phyloP scores from a whole-genome alignment of 1,284 basidiomycete genomes.

The Phaffia rhodozyma region DNA sequence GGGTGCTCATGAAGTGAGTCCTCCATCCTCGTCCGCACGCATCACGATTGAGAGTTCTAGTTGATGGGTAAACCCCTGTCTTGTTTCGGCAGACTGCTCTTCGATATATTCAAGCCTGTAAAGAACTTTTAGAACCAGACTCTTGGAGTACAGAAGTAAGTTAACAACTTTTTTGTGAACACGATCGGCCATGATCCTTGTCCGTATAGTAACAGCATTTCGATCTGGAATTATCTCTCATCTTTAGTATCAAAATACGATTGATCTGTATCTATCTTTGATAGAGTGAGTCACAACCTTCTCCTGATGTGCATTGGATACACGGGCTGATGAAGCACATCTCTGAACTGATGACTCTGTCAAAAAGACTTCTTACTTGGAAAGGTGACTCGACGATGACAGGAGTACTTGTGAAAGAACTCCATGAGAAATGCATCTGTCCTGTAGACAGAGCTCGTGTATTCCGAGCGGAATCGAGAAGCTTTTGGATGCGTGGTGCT shows the following conservation, averaged over 20 bases:
- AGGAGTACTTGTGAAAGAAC: constrained; percentile 38
- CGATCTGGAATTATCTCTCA: neutral
- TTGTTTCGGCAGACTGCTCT: neutral
- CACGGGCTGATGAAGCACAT: no score
- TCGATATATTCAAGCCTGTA: constrained; percentile 41
- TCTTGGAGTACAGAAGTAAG: constrained; percentile 42
- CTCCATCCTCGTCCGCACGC: neutral
- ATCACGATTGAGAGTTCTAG: constrained; percentile 24
- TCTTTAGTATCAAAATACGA: constrained; percentile 39
- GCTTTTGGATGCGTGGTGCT: no score
- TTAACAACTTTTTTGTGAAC: neutral
- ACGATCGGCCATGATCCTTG: neutral
- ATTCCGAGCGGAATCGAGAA: neutral
- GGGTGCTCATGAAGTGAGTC: constrained; percentile 53
- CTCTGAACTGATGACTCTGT: neutral
- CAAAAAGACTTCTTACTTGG: constrained; percentile 47
- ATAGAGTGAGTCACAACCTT: constrained; percentile 44
- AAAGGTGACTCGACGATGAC: constrained; percentile 37
- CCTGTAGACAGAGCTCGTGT: neutral
- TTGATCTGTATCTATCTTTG: constrained; percentile 44
- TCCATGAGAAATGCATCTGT: neutral
- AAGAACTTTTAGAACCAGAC: constrained; percentile 43
- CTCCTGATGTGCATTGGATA: no score
- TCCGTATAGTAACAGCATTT: neutral
- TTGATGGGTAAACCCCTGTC: constrained; percentile 44